Evolutionary conservation across 2,329 filamentous ascomycete genomes (phyloP).

Genomic region (Exophiala viscosa): DNA sequence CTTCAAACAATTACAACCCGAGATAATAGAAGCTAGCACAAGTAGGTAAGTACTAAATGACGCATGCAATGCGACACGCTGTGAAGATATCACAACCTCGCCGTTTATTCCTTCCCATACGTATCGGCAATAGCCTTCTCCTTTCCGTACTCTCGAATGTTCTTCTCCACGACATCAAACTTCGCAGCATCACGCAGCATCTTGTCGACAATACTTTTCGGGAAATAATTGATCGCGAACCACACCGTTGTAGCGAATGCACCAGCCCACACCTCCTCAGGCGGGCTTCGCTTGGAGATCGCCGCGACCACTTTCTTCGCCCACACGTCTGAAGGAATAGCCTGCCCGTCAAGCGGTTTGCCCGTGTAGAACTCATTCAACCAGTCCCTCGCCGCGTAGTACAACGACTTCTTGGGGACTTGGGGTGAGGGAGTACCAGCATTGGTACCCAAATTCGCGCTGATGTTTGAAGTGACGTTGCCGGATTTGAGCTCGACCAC

Average conservation of each 20-base stretch:
- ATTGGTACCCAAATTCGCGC: constrained; percentile 30
- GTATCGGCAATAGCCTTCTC: background rate
- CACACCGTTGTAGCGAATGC: background rate
- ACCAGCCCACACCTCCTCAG: constrained; percentile 15
- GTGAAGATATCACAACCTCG: no score
- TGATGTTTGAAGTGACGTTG: constrained; percentile 32
- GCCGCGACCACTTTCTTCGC: constrained; percentile 53
- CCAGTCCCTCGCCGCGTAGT: constrained; percentile 46
- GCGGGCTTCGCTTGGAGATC: constrained; percentile 46
- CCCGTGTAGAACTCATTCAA: constrained; percentile 5
- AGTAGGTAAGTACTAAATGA: no score
- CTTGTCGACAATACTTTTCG: background rate
- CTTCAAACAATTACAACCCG: no score
- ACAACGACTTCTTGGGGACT: constrained; percentile 48
- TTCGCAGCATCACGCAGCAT: background rate
- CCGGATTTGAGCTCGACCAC: constrained; percentile 29
- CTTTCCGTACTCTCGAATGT: background rate
- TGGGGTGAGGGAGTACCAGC: background rate
- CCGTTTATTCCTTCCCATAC: background rate
- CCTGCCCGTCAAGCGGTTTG: constrained; percentile 30
- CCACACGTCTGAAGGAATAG: constrained; percentile 52
- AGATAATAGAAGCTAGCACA: no score
- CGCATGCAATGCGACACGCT: no score
- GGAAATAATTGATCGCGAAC: constrained; percentile 3
- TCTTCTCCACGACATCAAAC: background rate